Evolutionary conservation across 768 basidiomycete species (phyloP).

Genomic region (Amanita thiersii): DNA sequence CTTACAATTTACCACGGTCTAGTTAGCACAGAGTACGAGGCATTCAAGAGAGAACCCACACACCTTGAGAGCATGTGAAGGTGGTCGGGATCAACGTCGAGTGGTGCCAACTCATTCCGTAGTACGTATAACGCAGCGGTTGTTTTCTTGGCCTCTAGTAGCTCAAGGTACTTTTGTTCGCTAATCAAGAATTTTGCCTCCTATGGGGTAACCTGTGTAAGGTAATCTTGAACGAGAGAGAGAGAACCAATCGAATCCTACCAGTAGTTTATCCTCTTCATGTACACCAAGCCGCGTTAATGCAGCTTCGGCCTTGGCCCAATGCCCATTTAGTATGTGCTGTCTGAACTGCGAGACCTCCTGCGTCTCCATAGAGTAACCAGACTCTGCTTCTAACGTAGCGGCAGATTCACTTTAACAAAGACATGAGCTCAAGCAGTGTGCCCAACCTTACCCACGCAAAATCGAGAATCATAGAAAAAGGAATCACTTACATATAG

Average conservation of each 20-base stretch:
- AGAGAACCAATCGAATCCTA: constrained; percentile 25
- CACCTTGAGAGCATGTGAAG: constrained; percentile 87
- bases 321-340: constrained; percentile 71
- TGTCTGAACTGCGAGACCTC: constrained; percentile 76
- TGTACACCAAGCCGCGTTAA: constrained; percentile 62
- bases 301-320: constrained; percentile 70
- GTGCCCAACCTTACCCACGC: not conserved
- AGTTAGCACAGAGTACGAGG: constrained; percentile 12
- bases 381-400: constrained; percentile 88
- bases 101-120: constrained; percentile 80
- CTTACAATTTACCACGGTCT: constrained; percentile 32
- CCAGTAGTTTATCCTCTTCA: constrained; percentile 63
- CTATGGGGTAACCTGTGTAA: constrained; percentile 28
- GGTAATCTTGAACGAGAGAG: not conserved
- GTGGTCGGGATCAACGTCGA: constrained; percentile 72
- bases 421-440: not conserved
- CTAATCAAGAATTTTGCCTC: constrained; percentile 82
- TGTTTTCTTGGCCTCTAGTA: constrained; percentile 74
- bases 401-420: constrained; percentile 72
- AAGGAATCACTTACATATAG: constrained; percentile 41
- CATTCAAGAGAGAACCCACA: constrained; percentile 9
- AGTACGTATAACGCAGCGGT: constrained; percentile 80
- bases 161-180: constrained; percentile 94
- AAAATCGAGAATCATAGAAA: constrained; percentile 1
- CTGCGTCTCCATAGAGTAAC: constrained; percentile 74